Conservation (phyloP, 495 filamentous ascomycete genomes). For the Symbiotaphrina buchneri region DNA sequence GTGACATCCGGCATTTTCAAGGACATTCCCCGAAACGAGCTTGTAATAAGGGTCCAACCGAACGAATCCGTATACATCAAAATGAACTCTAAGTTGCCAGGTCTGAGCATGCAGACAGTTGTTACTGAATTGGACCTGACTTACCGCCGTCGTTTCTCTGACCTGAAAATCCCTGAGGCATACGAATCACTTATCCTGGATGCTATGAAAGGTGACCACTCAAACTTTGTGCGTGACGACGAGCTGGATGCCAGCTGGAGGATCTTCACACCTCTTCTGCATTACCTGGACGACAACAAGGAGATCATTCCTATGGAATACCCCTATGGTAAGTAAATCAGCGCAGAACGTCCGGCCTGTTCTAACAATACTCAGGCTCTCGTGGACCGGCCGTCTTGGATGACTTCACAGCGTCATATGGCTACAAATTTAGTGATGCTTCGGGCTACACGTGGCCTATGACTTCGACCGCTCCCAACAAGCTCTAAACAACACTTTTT, state of each 20-base stretch:
- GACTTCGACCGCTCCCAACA: slow-evolving; percentile 40
- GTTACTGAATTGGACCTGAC: slow-evolving; percentile 97
- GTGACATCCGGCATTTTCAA: slow-evolving; percentile 99
- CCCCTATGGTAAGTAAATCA: slow-evolving; percentile 66
- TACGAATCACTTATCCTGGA: slow-evolving; percentile 97
- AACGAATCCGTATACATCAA: slow-evolving; percentile 99
- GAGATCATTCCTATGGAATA: slow-evolving; percentile 99
- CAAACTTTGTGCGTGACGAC: slow-evolving; percentile 98
- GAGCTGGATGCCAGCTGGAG: slow-evolving; percentile 97
- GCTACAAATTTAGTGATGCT: slow-evolving; percentile 96
- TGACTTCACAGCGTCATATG: slow-evolving; percentile 93
- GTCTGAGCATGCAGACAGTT: slow-evolving; percentile 98
- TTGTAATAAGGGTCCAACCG: slow-evolving; percentile 97
- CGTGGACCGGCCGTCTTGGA: slow-evolving; percentile 91
- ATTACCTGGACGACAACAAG: slow-evolving; percentile 96
- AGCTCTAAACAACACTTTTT: no score
- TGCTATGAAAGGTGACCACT: slow-evolving; percentile 96
- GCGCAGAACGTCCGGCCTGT: slow-evolving; percentile 4
- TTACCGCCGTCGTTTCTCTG: slow-evolving; percentile 93
- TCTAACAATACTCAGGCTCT: slow-evolving; percentile 36
- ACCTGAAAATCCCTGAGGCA: slow-evolving; percentile 97
- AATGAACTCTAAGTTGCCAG: slow-evolving; percentile 99
- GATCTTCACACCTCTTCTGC: slow-evolving; percentile 90
- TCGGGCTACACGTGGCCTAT: slow-evolving; percentile 90
- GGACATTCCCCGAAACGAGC: slow-evolving; percentile 97